Evolutionary conservation across 768 basidiomycete genomes (phyloP), one percentile per base, ranked within the genome.

Genomic region (Boletellus emodensis): DNA sequence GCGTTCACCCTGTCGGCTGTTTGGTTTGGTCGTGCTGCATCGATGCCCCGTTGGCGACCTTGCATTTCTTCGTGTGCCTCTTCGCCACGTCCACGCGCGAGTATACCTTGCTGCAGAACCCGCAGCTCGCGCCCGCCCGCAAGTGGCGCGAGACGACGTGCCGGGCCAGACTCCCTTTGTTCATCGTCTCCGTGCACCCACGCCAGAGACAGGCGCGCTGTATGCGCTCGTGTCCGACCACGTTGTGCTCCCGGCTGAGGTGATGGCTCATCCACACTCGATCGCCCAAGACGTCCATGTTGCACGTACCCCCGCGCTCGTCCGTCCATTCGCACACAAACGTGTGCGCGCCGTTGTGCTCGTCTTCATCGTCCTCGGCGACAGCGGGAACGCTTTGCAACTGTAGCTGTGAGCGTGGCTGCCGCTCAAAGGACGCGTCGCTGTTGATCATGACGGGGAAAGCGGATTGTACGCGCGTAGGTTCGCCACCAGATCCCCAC

Each of bases 51-150:
- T 65, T 64, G n/a, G 57, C 55, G 28, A 28, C 52, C 50, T 65
- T 61, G 48, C 63, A 67, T 35, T 63, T 64, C 36, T 45, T 63
- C 9, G 55, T 32, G 36, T 67, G 65, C 37, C 63, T 62, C 28
- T 51, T 49, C 4, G 63, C 58, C 10, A 62, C 65, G 41, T 64
- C 63, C 18, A 35, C 44, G 4, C 65, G 57, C 28, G 63, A 65
- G 44, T 67, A 60, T 35, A 52, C 40, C 54, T 61, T 67, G 45
- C 48, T 54, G 17, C 63, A 67, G 43, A 55, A 48, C 20, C 42
- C 52, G 51, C 63, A 65, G 8, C 54, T 51, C 22, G 54, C 52
- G 3, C 60, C 58, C 8, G 58, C 46, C 9, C 53, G 35, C 17
- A 65, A 11, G 43, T 67, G 63, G 1, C 63, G 37, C 28, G 57